Evolutionary conservation across 352 stramenopile species (phyloP), one percentile per base, ranked within the genome.

Genomic region (Pythium insidiosum): DNA sequence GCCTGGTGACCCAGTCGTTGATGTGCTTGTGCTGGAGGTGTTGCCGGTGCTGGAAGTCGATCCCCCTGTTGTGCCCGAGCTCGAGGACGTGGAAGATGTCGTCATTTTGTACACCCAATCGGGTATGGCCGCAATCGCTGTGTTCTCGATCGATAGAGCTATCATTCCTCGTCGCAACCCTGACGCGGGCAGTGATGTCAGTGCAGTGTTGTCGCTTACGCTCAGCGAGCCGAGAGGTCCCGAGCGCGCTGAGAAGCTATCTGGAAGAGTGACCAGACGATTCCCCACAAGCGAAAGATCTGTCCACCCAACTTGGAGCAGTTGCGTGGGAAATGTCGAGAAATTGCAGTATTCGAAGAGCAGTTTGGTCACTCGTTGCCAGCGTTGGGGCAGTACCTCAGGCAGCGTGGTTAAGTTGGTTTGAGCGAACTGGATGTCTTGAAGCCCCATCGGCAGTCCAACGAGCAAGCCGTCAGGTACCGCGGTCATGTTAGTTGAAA

Each of bases 61-160:
- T n/a, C n/a, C n/a, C n/a, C n/a, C n/a, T n/a, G n/a, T n/a, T n/a
- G n/a, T n/a, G n/a, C n/a, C n/a, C n/a, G n/a, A n/a, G n/a, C n/a
- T n/a, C n/a, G n/a, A n/a, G n/a, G n/a, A n/a, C n/a, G n/a, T n/a
- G n/a, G n/a, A n/a, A n/a, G n/a, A n/a, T n/a, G n/a, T n/a, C n/a
- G n/a, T n/a, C n/a, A n/a, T n/a, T n/a, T n/a, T n/a, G n/a, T n/a
- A n/a, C 31, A 57, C 36, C 39, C 35, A 60, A 7, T 16, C 24
- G 11, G 60, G 52, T 11, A 63, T 30, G 20, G 45, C 36, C 11
- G 38, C 29, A 15, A 71, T 16, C 25, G 10, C 38, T 5, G 58
- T 66, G 36, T 67, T 54, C 30, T 71, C 61, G 33, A 71, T 54
- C 15, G 61, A 71, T 10, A 55, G 31, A 15, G 55, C 15, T 5